Conservation (phyloP, 306 rosid genomes). For the Lathyrus aphaca region DNA sequence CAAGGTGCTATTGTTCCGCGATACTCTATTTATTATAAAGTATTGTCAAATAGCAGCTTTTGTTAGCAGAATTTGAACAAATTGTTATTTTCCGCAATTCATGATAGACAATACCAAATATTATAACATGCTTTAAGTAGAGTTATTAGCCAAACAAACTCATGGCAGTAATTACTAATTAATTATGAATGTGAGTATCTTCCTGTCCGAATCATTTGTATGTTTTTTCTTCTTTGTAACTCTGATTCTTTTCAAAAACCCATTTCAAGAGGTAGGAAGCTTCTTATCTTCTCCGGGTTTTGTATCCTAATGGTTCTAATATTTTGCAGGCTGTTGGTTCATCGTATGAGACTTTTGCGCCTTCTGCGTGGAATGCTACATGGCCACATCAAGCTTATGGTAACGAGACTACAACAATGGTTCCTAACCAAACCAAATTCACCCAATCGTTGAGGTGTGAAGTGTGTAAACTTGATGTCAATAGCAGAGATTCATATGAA, state of each 20-base stretch:
- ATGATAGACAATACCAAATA: background rate
- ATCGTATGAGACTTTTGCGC: conserved; percentile 43
- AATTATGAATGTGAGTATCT: background rate
- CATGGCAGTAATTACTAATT: background rate
- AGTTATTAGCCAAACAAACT: background rate
- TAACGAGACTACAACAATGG: conserved; percentile 14
- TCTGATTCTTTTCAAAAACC: background rate
- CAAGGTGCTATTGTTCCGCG: background rate
- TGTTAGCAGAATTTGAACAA: background rate
- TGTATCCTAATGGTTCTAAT: conserved; percentile 26
- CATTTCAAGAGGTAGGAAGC: conserved; percentile 15
- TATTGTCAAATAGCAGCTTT: background rate
- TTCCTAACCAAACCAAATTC: conserved; percentile 44
- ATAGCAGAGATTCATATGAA: conserved; percentile 50
- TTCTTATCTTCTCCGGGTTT: conserved; percentile 18
- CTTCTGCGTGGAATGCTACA: conserved; percentile 39
- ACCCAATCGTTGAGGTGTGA: conserved; percentile 45
- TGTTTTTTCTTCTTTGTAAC: background rate
- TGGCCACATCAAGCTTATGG: conserved; percentile 41
- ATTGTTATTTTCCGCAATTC: background rate
- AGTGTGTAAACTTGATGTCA: conserved; percentile 55
- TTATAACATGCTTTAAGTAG: background rate
- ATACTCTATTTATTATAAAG: background rate
- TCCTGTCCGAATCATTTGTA: background rate
- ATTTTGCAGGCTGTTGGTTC: conserved; percentile 51